phyloP scores from a whole-genome alignment of 257 asterid genomes.

The Salvia splendens region DNA sequence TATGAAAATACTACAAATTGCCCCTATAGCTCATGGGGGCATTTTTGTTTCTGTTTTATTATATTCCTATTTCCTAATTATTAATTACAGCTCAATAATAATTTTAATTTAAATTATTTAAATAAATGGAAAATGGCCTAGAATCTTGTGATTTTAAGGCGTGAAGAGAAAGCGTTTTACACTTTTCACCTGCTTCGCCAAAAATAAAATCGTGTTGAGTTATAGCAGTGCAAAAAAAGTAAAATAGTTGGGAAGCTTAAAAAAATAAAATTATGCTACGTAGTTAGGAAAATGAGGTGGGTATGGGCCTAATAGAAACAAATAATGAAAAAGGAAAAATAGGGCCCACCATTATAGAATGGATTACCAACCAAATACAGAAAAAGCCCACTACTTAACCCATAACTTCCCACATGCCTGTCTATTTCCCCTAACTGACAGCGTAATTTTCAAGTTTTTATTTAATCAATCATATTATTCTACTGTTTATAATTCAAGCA shows the following conservation, averaged over 20 bases:
- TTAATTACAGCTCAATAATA: no score
- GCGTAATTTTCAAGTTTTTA: slow-evolving; percentile 25
- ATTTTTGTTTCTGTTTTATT: no score
- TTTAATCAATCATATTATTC: background rate
- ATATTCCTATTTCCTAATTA: no score
- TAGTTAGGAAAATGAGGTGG: slow-evolving; percentile 23
- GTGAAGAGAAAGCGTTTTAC: background rate
- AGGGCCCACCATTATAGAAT: slow-evolving; percentile 33
- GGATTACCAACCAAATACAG: slow-evolving; percentile 30
- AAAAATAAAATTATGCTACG: background rate
- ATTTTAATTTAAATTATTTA: background rate
- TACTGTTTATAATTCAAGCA: slow-evolving; percentile 17
- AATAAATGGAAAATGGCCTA: background rate
- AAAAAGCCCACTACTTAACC: slow-evolving; percentile 37
- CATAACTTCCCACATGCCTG: slow-evolving; percentile 32
- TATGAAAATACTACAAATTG: no score
- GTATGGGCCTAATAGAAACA: slow-evolving; percentile 25
- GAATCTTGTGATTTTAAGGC: background rate
- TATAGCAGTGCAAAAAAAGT: background rate
- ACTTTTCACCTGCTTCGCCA: slow-evolving; percentile 18
- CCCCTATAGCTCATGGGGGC: slow-evolving; percentile 3
- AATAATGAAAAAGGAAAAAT: background rate
- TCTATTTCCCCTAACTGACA: slow-evolving; percentile 22
- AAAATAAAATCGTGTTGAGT: slow-evolving; percentile 1
- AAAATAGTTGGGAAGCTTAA: background rate